Percentiles rank a stretch among this genome's conserved stretches.
phyloP scores from a whole-genome alignment of 495 filamentous ascomycete species.

The Penicilliopsis zonata region DNA sequence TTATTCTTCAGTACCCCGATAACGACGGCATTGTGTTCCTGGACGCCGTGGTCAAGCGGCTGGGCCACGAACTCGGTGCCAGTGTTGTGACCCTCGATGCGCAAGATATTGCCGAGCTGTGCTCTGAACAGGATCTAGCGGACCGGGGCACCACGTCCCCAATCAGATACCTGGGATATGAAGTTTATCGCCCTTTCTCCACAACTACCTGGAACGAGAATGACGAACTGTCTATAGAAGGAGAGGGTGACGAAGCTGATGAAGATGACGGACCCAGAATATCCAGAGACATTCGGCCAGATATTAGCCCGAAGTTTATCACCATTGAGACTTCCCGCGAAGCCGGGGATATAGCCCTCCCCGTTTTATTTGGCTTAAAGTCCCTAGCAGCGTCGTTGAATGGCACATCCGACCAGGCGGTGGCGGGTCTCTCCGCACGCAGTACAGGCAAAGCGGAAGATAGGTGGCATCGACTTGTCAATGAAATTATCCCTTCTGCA shows the following conservation, averaged over 20 bases:
- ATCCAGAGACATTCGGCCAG: conserved; percentile 10
- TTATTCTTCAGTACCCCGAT: conserved; percentile 54
- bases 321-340: conserved; percentile 26
- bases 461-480: conserved; percentile 24
- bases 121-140: conserved; percentile 54
- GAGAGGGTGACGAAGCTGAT: conserved; percentile 30
- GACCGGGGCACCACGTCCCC: conserved; percentile 23
- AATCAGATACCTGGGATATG: conserved; percentile 55
- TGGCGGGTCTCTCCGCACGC: conserved; percentile 5
- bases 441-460: conserved; percentile 12
- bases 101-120: conserved; percentile 67
- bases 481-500: conserved; percentile 21
- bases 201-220: conserved; percentile 22
- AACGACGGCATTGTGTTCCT: conserved; percentile 44
- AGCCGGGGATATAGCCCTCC: conserved; percentile 21
- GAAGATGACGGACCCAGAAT: conserved; percentile 16
- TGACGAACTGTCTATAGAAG: conserved; percentile 18
- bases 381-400: conserved; percentile 27
- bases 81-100: conserved; percentile 70
- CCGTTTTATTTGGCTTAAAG: conserved; percentile 23
- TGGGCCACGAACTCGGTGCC: conserved; percentile 50
- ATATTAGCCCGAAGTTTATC: conserved; percentile 21
- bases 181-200: conserved; percentile 30
- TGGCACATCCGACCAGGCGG: conserved; percentile 14
- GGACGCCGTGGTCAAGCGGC: conserved; percentile 41